phyloP scores from a whole-genome alignment of 306 rosid species.

The Rubus parviflorus region DNA sequence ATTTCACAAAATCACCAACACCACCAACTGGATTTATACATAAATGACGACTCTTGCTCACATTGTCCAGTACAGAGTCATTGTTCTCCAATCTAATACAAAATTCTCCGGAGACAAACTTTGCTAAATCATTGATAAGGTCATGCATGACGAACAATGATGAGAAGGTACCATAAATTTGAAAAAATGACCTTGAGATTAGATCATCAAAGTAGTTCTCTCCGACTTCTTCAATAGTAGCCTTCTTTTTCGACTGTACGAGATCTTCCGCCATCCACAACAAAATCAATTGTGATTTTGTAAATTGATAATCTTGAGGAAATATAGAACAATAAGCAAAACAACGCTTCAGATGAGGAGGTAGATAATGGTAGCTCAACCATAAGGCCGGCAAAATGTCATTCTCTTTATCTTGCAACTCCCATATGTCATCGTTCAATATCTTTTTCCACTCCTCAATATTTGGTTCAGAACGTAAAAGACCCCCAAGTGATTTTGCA shows the following conservation, averaged over 20 bases:
- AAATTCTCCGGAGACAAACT: neutral
- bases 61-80: neutral
- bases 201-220: conserved; percentile 27
- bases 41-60: neutral
- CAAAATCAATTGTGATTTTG: conserved; percentile 14
- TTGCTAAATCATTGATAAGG: neutral
- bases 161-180: too few relatives aligned
- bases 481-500: neutral
- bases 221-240: neutral
- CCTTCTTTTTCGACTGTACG: neutral
- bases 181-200: conserved; percentile 29
- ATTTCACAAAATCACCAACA: neutral
- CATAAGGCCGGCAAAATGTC: neutral
- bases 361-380: conserved; percentile 18
- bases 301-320: conserved; percentile 20
- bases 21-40: neutral
- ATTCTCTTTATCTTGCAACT: neutral
- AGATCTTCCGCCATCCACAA: conserved; percentile 45
- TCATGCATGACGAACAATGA: neutral
- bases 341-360: conserved; percentile 20
- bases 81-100: neutral
- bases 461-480: neutral
- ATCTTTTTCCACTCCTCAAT: neutral
- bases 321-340: conserved; percentile 28
- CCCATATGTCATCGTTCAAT: neutral